Evolutionary conservation across 2,329 filamentous ascomycete species (phyloP).

Genomic region (Paracoccidioides lutzii): DNA sequence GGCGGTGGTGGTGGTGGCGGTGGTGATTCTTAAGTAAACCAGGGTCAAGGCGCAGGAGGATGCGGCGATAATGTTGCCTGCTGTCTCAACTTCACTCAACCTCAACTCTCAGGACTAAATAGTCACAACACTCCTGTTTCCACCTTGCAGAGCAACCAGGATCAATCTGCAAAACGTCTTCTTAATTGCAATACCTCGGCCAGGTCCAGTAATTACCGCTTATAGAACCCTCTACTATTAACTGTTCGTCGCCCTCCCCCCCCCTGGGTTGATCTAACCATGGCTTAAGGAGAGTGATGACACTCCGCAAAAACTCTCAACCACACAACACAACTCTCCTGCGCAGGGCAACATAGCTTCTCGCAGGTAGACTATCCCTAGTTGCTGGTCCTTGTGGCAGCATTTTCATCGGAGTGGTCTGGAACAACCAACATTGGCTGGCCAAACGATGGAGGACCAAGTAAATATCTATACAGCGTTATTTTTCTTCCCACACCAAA

Average conservation of each 20-base stretch:
- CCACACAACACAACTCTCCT: slow-evolving; percentile 9
- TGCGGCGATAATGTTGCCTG: no score
- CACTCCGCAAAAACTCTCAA: slow-evolving; percentile 14
- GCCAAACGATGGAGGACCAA: slow-evolving; percentile 35
- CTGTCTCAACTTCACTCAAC: no score
- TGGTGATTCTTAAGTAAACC: no score
- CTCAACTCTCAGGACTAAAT: no score
- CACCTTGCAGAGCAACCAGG: no score
- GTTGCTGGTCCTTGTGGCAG: slow-evolving; percentile 3
- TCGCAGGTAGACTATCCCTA: slow-evolving; percentile 9
- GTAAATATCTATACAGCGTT: slow-evolving; percentile 16
- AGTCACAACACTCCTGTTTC: no score
- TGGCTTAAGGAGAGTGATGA: slow-evolving; percentile 12
- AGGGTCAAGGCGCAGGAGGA: no score
- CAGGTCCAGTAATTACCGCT: slow-evolving; percentile 3
- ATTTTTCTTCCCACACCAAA: background rate
- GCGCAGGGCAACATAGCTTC: slow-evolving; percentile 11
- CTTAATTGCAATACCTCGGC: slow-evolving; percentile 1
- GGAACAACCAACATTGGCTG: slow-evolving; percentile 16
- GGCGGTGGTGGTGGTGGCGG: no score
- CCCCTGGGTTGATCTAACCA: background rate
- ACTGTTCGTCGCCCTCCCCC: background rate
- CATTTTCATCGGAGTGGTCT: slow-evolving; percentile 6
- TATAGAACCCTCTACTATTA: background rate
- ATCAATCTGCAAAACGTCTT: background rate